Percentiles rank a stretch among this genome's conserved stretches.
Evolutionary conservation across 805 yeast species (phyloP).

Genomic region (Starmerella vaccinii): DNA sequence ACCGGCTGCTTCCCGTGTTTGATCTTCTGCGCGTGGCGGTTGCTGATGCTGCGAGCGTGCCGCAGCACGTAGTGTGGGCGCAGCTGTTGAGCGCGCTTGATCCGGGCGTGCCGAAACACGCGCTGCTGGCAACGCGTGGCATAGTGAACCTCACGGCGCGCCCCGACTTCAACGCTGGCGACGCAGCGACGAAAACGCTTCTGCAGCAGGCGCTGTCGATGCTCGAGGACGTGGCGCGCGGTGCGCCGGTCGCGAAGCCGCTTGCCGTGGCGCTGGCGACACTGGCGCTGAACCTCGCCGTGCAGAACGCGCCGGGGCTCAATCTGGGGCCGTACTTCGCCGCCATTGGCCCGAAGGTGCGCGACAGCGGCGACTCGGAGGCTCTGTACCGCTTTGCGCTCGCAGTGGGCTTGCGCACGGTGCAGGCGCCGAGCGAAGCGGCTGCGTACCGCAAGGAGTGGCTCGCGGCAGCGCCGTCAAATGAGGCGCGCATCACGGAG

Average conservation of each 20-base stretch:
- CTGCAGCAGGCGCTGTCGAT: conserved; percentile 27
- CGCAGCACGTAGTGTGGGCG: conserved; percentile 32
- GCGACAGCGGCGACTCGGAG: conserved; percentile 16
- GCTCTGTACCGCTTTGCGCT: conserved; percentile 24
- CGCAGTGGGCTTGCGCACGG: conserved; percentile 22
- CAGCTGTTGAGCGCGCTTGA: conserved; percentile 27
- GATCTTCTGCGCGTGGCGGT: conserved; percentile 51
- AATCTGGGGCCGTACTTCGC: conserved; percentile 1
- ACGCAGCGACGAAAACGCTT: conserved; percentile 23
- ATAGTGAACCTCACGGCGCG: conserved; percentile 45
- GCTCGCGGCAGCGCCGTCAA: conserved; percentile 5
- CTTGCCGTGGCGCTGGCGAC: conserved; percentile 39
- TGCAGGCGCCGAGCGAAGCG: conserved; percentile 10
- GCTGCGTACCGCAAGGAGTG: conserved; percentile 5
- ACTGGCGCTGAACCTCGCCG: conserved; percentile 22
- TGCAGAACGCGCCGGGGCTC: conserved; percentile 12
- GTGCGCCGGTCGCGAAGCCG: conserved; percentile 10
- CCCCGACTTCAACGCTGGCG: conserved; percentile 23
- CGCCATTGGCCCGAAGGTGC: conserved; percentile 1
- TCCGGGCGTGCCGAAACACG: conserved; percentile 31
- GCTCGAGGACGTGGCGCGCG: conserved; percentile 10
- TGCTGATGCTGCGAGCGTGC: conserved; percentile 28
- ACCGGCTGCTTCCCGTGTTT: conserved; percentile 39
- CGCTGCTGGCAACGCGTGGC: conserved; percentile 49
- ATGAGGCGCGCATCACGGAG: conserved; percentile 13